phyloP scores from a whole-genome alignment of 75 land plant species.

The Picea sitchensis region DNA sequence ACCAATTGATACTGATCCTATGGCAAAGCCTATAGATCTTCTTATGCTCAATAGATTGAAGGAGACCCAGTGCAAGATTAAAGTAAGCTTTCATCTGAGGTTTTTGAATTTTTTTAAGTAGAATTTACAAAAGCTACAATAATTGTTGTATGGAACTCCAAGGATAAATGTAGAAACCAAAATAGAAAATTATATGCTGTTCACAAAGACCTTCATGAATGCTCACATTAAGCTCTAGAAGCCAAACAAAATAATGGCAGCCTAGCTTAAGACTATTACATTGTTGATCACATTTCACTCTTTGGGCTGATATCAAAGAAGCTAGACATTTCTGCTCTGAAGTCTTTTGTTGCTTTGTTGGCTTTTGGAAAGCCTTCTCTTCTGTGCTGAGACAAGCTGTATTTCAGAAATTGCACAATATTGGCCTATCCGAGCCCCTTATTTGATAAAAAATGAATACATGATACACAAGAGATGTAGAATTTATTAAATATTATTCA shows the following conservation, averaged over 20 bases:
- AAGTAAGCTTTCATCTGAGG: conserved; percentile 35
- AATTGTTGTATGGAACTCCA: background rate
- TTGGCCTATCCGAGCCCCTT: too few relatives aligned
- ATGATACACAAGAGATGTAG: too few relatives aligned
- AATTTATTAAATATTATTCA: too few relatives aligned
- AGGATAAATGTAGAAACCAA: background rate
- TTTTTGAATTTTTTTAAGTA: background rate
- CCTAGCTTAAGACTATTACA: background rate
- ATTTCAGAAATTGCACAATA: too few relatives aligned
- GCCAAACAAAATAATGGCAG: background rate
- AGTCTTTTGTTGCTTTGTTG: too few relatives aligned
- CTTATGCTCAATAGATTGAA: conserved; percentile 75
- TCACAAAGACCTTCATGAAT: background rate
- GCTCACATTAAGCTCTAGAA: background rate
- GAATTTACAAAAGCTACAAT: background rate
- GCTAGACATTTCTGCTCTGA: too few relatives aligned
- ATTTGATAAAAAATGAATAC: too few relatives aligned
- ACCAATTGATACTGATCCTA: conserved; percentile 56
- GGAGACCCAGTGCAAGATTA: conserved; percentile 76
- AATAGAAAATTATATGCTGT: background rate
- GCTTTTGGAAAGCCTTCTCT: too few relatives aligned
- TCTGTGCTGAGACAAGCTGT: too few relatives aligned
- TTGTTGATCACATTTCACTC: too few relatives aligned
- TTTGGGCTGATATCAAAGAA: too few relatives aligned
- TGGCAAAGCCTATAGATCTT: conserved; percentile 76